A percentile compares a stretch with the other conserved stretches of the same genome.
Conservation (phyloP, 805 yeast species). For the Saccharomycopsis lassenensis region DNA sequence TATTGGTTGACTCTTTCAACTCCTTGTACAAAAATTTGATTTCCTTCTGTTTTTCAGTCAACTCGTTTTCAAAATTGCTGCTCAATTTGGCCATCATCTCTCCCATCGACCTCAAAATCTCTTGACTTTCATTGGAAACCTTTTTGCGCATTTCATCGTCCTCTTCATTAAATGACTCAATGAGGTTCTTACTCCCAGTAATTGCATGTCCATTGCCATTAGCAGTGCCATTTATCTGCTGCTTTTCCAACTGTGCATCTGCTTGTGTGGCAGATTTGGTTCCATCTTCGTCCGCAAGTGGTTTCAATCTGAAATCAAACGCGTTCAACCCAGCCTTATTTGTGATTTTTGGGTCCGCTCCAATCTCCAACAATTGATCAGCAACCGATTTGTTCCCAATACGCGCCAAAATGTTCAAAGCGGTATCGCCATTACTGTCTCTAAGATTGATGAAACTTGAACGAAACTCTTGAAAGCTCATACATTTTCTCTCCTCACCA, state of each 20-base stretch:
- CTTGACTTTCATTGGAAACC: constrained; percentile 26
- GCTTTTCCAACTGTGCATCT: too few relatives aligned
- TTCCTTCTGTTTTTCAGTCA: constrained; percentile 39
- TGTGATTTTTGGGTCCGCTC: constrained; percentile 71
- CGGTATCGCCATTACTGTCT: constrained; percentile 91
- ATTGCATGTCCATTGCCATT: constrained; percentile 2
- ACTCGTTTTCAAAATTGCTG: constrained; percentile 47
- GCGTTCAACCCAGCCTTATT: constrained; percentile 86
- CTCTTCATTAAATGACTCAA: constrained; percentile 1
- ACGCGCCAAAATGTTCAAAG: constrained; percentile 84
- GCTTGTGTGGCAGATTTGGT: too few relatives aligned
- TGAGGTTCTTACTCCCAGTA: not conserved
- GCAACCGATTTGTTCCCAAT: constrained; percentile 75
- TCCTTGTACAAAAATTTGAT: constrained; percentile 43
- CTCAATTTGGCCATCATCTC: constrained; percentile 42
- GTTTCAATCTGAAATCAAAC: constrained; percentile 62
- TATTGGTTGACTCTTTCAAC: constrained; percentile 44
- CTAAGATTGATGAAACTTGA: constrained; percentile 72
- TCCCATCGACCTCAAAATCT: constrained; percentile 41
- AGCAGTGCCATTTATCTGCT: too few relatives aligned
- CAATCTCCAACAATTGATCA: constrained; percentile 72
- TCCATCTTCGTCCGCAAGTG: too few relatives aligned
- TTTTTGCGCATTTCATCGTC: constrained; percentile 7
- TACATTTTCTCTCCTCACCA: constrained; percentile 28
- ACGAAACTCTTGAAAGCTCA: constrained; percentile 48